Evolutionary conservation across 805 yeast species (phyloP), one percentile per base, ranked within the genome.

Genomic region (Cyberlindnera amylophila): DNA sequence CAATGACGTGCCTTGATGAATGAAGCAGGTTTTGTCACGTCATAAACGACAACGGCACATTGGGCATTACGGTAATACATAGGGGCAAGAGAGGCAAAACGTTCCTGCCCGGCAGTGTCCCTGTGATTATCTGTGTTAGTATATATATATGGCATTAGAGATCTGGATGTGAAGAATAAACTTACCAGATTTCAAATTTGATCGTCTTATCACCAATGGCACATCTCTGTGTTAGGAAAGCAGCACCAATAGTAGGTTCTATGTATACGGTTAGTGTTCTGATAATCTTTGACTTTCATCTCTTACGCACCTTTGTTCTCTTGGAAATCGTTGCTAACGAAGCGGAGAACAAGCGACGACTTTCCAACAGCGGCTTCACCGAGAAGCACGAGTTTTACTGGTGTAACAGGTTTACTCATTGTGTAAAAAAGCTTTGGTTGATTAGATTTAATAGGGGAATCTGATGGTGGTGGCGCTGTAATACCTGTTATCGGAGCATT

Each of bases 331-430:
- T 91, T 88, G 50, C 89, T 81, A 33, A 91, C 98, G 65, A 91
- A 91, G 52, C 98, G 75, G 52, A 91, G 72, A 28, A 91, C 98
- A 26, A 91, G 73, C 6, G 96, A 87, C 4, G 96, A 87, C 61
- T 91, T 91, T 40, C 99, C 99, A 14, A 91, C 99, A 0, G 99
- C 99, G 1, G 97, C 97, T 61, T 91, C 99, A 23, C 99, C 99
- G 35, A 91, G 69, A 32, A 91, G 77, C 8, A 91, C 99, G 44
- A 91, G 74, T 65, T 91, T 91, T 42, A 91, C 95, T 13, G 90
- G 77, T 23, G 85, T 82, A 38, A 83, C 64, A 53, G 81, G 71
- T 33, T 49, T 53, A 38, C 47, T 42, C 52, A 48, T 48, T 14
- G 23, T 29, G 37, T 18, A 14, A n/a, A n/a, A n/a, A n/a, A n/a